These are phyloP conservation scores for Candida michaelii DNA, from an alignment of 805 yeast species.

Conservation along the genomic window DNA sequence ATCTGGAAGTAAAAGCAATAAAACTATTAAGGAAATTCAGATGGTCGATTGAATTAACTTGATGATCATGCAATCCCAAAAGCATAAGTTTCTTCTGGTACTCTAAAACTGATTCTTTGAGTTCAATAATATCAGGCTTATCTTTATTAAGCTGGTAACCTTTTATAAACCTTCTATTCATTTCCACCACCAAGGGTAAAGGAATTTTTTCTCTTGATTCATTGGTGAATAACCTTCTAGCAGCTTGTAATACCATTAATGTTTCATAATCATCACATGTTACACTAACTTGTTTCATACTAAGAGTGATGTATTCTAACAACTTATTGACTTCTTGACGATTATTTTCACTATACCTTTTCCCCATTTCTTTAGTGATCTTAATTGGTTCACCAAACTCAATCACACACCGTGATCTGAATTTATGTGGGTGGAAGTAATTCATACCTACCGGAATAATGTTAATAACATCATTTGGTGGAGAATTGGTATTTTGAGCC, in stretches of 20 bases:
- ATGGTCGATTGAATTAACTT: constrained; percentile 30
- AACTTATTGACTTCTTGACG: constrained; percentile 27
- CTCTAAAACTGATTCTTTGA: constrained; percentile 30
- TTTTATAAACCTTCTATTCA: constrained; percentile 38
- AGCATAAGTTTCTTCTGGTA: constrained; percentile 32
- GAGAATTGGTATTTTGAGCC: constrained; percentile 22
- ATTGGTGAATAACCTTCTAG: constrained; percentile 39
- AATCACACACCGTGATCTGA: constrained; percentile 41
- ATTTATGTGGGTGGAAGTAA: constrained; percentile 43
- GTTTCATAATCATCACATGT: constrained; percentile 44
- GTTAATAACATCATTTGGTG: constrained; percentile 25
- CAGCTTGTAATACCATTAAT: constrained; percentile 43
- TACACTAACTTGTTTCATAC: constrained; percentile 39
- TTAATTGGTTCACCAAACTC: constrained; percentile 44
- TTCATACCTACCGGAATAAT: constrained; percentile 43
- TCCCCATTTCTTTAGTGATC: constrained; percentile 29
- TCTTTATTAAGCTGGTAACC: constrained; percentile 37
- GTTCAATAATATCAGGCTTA: constrained; percentile 31
- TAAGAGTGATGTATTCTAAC: constrained; percentile 29
- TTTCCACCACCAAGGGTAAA: constrained; percentile 41
- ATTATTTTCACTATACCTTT: constrained; percentile 25
- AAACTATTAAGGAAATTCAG: constrained; percentile 23
- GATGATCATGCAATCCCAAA: constrained; percentile 42
- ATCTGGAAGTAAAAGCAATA: constrained; percentile 24
- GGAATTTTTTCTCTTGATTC: constrained; percentile 35